Conservation (phyloP, 495 filamentous ascomycete species). For the Aspergillus affinis region DNA sequence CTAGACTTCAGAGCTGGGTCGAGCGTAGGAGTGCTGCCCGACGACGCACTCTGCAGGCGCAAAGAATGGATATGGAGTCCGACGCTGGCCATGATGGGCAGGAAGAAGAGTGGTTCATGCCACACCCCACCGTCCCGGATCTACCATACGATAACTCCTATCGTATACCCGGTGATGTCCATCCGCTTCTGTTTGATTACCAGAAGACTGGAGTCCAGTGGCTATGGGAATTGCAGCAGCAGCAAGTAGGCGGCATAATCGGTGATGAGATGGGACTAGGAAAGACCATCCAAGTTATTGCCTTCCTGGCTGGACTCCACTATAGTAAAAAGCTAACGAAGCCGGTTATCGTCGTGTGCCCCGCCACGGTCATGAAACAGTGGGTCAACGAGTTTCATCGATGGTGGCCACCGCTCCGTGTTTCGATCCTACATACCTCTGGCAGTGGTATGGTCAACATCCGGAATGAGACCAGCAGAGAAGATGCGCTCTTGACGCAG, state of each 20-base stretch:
- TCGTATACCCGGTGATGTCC: conserved; percentile 86
- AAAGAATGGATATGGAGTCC: conserved; percentile 22
- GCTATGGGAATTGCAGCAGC: conserved; percentile 89
- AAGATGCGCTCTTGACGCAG: conserved; percentile 58
- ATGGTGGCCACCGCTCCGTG: conserved; percentile 95
- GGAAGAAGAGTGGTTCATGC: conserved; percentile 82
- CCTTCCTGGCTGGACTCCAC: conserved; percentile 86
- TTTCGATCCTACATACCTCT: conserved; percentile 91
- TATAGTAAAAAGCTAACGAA: conserved; percentile 81
- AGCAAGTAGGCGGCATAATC: conserved; percentile 89
- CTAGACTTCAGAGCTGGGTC: conserved; percentile 73
- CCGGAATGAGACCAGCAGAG: conserved; percentile 64
- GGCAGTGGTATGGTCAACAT: conserved; percentile 94
- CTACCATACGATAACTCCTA: conserved; percentile 70
- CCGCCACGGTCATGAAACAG: conserved; percentile 90
- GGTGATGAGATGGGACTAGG: conserved; percentile 98
- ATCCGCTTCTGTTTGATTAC: conserved; percentile 86
- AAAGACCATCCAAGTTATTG: conserved; percentile 92
- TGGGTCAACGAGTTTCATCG: conserved; percentile 98
- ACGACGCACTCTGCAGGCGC: conserved; percentile 34
- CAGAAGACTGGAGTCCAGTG: conserved; percentile 95
- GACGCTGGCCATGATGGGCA: conserved; percentile 23
- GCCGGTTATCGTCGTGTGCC: conserved; percentile 85
- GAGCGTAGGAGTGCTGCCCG: conserved; percentile 66
- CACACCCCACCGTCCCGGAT: conserved; percentile 77